Percentiles rank a stretch among this genome's conserved stretches.
Evolutionary conservation across 208 protist species (phyloP).

Genomic region (Zelonia costaricensis): DNA sequence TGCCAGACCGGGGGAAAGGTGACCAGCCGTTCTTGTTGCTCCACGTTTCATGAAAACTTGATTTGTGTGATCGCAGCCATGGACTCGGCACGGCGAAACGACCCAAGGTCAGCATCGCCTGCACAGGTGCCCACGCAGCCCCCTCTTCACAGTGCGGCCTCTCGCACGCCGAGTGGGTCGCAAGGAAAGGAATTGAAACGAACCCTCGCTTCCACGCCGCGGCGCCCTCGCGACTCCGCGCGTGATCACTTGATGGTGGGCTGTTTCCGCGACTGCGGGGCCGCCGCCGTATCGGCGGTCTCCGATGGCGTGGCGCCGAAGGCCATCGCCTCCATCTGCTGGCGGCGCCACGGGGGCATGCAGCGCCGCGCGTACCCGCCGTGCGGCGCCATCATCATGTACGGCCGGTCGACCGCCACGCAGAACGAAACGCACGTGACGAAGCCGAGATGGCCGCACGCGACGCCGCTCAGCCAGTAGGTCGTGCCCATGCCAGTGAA

Average conservation of each 20-base stretch:
- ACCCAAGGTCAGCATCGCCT: no score
- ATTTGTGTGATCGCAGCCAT: no score
- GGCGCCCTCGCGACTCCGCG: background rate
- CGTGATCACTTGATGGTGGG: background rate
- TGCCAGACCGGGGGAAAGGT: no score
- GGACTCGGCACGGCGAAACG: no score
- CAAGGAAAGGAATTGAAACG: no score
- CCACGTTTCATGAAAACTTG: no score
- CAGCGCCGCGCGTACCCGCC: constrained; percentile 70
- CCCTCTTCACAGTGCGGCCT: no score
- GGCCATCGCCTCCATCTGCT: constrained; percentile 59
- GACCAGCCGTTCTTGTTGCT: no score
- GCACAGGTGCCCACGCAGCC: no score
- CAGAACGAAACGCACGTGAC: constrained; percentile 69
- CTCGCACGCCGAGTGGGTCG: no score
- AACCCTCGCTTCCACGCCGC: background rate
- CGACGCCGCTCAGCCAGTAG: constrained; percentile 80
- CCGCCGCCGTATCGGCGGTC: background rate
- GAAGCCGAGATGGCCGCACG: constrained; percentile 68
- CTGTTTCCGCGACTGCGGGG: background rate
- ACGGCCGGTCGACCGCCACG: constrained; percentile 64
- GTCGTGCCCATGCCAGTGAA: constrained; percentile 85
- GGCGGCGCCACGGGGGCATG: constrained; percentile 81
- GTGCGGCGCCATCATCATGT: constrained; percentile 85
- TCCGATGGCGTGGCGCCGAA: constrained; percentile 7